phyloP scores from a whole-genome alignment of 306 rosid genomes.

The Erythrophleum fordii region DNA sequence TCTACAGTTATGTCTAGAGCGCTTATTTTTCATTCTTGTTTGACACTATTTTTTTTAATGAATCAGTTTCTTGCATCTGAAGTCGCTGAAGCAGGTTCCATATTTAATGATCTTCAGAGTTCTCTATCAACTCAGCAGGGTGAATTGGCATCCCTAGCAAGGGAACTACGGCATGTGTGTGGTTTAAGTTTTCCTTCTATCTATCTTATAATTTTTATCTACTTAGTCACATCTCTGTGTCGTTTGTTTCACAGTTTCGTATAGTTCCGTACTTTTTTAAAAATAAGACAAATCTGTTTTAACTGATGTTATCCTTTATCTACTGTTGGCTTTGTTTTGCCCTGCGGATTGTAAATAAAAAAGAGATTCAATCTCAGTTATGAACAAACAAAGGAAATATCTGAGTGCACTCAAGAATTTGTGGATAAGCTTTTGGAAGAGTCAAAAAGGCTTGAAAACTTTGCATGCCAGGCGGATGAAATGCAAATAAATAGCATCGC shows the following conservation, averaged over 20 bases:
- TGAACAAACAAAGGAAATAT: constrained; percentile 69
- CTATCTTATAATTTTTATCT: neutral
- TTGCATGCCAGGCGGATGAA: constrained; percentile 55
- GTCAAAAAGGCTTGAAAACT: constrained; percentile 67
- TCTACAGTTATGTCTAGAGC: neutral
- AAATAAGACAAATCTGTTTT: neutral
- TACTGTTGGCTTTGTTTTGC: constrained; percentile 14
- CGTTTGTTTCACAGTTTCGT: neutral
- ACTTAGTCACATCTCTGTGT: neutral
- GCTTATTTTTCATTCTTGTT: neutral
- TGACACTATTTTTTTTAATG: neutral
- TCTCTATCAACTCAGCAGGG: constrained; percentile 75
- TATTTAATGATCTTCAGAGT: constrained; percentile 72
- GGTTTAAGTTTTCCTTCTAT: neutral
- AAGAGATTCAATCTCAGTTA: constrained; percentile 68
- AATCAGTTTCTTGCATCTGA: constrained; percentile 77
- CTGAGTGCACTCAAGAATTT: constrained; percentile 74
- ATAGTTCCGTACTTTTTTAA: neutral
- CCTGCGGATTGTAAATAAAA: constrained; percentile 36
- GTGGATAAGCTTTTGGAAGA: constrained; percentile 68
- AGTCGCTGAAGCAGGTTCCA: constrained; percentile 56
- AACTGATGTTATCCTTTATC: neutral
- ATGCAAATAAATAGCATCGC: constrained; percentile 64
- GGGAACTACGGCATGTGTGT: constrained; percentile 76
- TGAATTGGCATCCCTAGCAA: constrained; percentile 67